phyloP scores from a whole-genome alignment of 345 rosid genomes.

The Brassica nigra region DNA sequence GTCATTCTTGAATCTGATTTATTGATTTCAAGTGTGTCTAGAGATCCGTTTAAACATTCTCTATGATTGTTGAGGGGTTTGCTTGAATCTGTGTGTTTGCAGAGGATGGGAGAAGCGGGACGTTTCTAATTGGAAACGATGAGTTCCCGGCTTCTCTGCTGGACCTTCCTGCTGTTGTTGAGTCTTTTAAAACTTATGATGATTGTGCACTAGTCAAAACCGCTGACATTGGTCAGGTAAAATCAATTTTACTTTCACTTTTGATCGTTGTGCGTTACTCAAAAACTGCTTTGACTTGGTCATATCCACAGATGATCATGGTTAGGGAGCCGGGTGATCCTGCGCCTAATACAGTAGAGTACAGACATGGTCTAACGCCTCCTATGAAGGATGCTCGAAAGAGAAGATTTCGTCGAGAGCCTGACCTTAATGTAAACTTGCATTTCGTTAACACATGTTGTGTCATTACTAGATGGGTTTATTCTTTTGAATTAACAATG shows the following conservation, averaged over 20 bases:
- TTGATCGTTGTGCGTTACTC: background rate
- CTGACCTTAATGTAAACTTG: conserved; percentile 81
- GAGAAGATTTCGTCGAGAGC: conserved; percentile 94
- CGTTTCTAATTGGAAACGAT: conserved; percentile 71
- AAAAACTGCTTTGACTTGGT: background rate
- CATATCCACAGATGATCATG: conserved; percentile 66
- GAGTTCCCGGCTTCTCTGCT: conserved; percentile 75
- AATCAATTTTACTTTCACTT: background rate
- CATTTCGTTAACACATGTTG: background rate
- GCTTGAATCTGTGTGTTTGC: conserved; percentile 18
- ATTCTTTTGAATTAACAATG: background rate
- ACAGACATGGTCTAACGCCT: conserved; percentile 94
- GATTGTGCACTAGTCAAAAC: conserved; percentile 88
- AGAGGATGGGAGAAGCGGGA: conserved; percentile 93
- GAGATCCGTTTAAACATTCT: background rate
- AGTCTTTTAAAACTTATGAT: conserved; percentile 91
- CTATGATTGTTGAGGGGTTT: background rate
- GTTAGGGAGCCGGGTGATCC: conserved; percentile 83
- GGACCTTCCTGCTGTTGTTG: conserved; percentile 92
- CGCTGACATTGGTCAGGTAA: conserved; percentile 91
- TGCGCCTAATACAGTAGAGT: conserved; percentile 76
- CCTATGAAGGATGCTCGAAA: conserved; percentile 98
- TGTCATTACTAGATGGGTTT: background rate
- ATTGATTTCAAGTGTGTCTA: background rate
- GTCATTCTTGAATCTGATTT: conserved; percentile 18